These are phyloP conservation scores for Pichia sp. DNA, from an alignment of 1,139 yeast genomes.

Conservation along the genomic window DNA sequence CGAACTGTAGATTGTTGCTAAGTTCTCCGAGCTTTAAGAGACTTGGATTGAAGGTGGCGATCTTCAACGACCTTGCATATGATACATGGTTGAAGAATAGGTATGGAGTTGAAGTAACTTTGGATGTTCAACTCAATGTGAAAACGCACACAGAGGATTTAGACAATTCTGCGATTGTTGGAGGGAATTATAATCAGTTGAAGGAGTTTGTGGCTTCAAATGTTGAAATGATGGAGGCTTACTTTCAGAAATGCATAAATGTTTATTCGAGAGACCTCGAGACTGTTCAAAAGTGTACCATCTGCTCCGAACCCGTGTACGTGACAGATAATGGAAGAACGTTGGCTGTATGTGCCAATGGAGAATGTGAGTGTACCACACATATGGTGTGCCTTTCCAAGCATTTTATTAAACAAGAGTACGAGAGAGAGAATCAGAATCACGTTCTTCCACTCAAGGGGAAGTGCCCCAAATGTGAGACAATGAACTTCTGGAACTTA, in stretches of 20 bases:
- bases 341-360: conserved; percentile 32
- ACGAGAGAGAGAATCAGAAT: conserved; percentile 1
- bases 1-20: conserved; percentile 42
- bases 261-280: not conserved
- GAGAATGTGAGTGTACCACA: conserved; percentile 29
- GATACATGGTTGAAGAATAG: conserved; percentile 16
- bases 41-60: conserved; percentile 28
- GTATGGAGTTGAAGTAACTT: conserved; percentile 18
- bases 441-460: conserved; percentile 35
- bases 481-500: conserved; percentile 35
- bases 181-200: conserved; percentile 27
- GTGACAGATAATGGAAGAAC: conserved; percentile 13
- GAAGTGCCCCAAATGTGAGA: conserved; percentile 35
- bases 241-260: conserved; percentile 11
- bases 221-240: conserved; percentile 10
- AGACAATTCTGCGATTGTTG: conserved; percentile 11
- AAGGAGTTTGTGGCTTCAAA: conserved; percentile 15
- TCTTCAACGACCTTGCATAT: conserved; percentile 18
- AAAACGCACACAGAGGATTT: conserved; percentile 2
- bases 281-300: conserved; percentile 10
- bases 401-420: conserved; percentile 14
- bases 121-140: conserved; percentile 14
- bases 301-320: conserved; percentile 18
- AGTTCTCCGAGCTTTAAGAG: conserved; percentile 34
- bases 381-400: conserved; percentile 42